Percentiles rank a stretch among this genome's conserved stretches.
phyloP scores from a whole-genome alignment of 441 rosid species.

The Theobroma grandiflorum region DNA sequence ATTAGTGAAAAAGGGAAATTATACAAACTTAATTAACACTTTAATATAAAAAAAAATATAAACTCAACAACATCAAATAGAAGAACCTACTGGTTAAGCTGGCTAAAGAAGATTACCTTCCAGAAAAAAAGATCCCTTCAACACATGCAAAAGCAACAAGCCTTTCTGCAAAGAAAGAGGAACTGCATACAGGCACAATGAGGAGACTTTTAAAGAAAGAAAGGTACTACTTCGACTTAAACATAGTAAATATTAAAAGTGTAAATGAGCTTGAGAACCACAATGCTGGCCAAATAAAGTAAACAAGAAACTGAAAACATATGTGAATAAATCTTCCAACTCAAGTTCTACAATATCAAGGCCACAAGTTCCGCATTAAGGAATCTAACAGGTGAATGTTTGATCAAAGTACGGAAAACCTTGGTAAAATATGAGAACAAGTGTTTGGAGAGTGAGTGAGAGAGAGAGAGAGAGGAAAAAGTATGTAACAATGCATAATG shows the following conservation, averaged over 20 bases:
- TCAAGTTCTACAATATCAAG: not conserved
- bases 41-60: not conserved
- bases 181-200: slow-evolving; percentile 48
- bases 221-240: slow-evolving; percentile 23
- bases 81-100: not conserved
- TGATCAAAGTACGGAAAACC: not conserved
- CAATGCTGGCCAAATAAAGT: slow-evolving; percentile 10
- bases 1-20: slow-evolving; percentile 13
- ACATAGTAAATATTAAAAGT: not conserved
- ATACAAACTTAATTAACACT: not conserved
- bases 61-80: slow-evolving; percentile 7
- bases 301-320: slow-evolving; percentile 9
- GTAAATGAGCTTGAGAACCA: slow-evolving; percentile 17
- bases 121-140: slow-evolving; percentile 94
- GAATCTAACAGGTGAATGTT: not conserved
- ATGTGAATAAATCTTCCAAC: not conserved
- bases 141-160: slow-evolving; percentile 90
- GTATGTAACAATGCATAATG: not conserved
- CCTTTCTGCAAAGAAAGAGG: slow-evolving; percentile 77
- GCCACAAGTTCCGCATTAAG: slow-evolving; percentile 1
- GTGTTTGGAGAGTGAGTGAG: not conserved
- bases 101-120: slow-evolving; percentile 60
- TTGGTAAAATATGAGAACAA: not conserved
- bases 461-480: not conserved
- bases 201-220: slow-evolving; percentile 19